These are phyloP conservation scores for Suillus variegatus DNA, from an alignment of 768 basidiomycete species.

Conservation along the genomic window DNA sequence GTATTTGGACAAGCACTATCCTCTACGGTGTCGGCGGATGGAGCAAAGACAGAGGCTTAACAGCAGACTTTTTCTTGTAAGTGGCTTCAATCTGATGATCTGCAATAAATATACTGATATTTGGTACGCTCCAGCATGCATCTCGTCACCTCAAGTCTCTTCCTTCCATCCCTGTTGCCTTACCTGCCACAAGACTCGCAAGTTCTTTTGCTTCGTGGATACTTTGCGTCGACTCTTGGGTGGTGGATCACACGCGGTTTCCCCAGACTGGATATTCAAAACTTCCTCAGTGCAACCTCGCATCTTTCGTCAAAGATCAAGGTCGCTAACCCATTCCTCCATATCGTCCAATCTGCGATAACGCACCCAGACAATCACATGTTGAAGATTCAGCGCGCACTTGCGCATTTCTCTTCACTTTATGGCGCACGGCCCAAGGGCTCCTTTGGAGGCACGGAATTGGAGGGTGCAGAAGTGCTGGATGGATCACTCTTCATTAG, in stretches of 20 bases:
- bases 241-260: slow-evolving; percentile 34
- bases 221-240: slow-evolving; percentile 23
- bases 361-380: slow-evolving; percentile 37
- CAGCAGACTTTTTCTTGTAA: slow-evolving; percentile 52
- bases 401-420: slow-evolving; percentile 30
- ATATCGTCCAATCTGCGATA: slow-evolving; percentile 40
- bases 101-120: background rate
- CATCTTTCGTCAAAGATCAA: background rate
- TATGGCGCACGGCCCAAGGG: slow-evolving; percentile 29
- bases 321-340: slow-evolving; percentile 41
- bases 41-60: slow-evolving; percentile 50
- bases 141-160: slow-evolving; percentile 31
- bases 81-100: slow-evolving; percentile 1
- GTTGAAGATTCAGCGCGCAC: slow-evolving; percentile 33
- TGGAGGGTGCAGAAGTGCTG: slow-evolving; percentile 31
- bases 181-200: slow-evolving; percentile 19
- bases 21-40: slow-evolving; percentile 60
- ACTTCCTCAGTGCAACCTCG: slow-evolving; percentile 27
- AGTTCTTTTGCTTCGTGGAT: slow-evolving; percentile 30
- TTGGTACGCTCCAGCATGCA: slow-evolving; percentile 24
- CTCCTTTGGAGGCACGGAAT: slow-evolving; percentile 27
- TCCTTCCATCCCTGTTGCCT: slow-evolving; percentile 26
- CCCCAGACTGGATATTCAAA: slow-evolving; percentile 31
- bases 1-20: slow-evolving; percentile 57
- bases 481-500: slow-evolving; percentile 40